Evolutionary conservation across 441 rosid species (phyloP), one percentile per base, ranked within the genome.

Genomic region (Croton setiger): DNA sequence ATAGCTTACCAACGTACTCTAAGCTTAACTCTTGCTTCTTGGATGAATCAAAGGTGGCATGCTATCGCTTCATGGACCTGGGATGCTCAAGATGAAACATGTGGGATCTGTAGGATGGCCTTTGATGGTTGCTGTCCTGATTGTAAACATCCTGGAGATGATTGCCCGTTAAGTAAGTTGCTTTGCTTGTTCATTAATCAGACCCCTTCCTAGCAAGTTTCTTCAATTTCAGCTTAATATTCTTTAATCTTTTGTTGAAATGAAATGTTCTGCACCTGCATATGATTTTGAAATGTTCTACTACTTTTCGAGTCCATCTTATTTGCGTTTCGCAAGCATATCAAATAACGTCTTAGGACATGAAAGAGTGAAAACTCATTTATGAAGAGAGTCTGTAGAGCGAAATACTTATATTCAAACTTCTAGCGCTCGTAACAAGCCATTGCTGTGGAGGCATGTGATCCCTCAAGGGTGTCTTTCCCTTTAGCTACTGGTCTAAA

Each of bases 101-200:
- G 99, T 75, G 99, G 98, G 71, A 94, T 92, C 53, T 94, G 99
- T 76, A 86, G 98, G 69, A 90, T 94, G 97, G 96, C 96, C 36
- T 94, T 94, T 74, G 99, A 90, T 83, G 99, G 98, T 64, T 94
- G 98, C 54, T 92, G 92, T 74, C 91, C 93, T 61, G 96, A 94
- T 71, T 92, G 97, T 80, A 88, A 94, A 80, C 90, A 80, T 64
- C 93, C 96, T 10, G 96, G 98, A 12, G 99, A 90, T 80, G 96
- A 90, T 76, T 92, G 96, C 73, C 98, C 98, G 23, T 76, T 91
- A 44, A 88, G 98, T 90, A 84, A 85, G 89, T 77, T 66, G 14
- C 61, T 45, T 77, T 66, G 14, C 61, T 45, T 12, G 20, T 20
- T 45, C 55, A 14, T 4, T 41, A 2, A 8, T 15, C 41, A 17